Percentiles rank a stretch among this genome's conserved stretches.
phyloP scores from a whole-genome alignment of 2,329 filamentous ascomycete species.

The Drechmeria coniospora region DNA sequence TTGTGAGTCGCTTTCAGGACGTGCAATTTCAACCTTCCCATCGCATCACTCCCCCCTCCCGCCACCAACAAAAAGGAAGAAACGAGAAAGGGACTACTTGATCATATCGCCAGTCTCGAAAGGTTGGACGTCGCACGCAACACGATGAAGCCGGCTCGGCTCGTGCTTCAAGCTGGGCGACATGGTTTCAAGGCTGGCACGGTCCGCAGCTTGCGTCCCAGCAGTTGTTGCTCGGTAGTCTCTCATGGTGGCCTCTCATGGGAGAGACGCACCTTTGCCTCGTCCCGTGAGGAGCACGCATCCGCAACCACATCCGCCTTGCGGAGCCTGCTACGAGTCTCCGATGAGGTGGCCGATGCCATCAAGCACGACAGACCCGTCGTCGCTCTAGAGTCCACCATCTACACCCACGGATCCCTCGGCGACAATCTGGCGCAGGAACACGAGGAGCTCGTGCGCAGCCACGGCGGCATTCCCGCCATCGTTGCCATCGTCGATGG shows the following conservation, averaged over 20 bases:
- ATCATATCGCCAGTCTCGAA: no score
- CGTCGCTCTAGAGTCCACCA: constrained; percentile 87
- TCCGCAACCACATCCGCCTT: constrained; percentile 1
- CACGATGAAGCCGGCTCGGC: constrained; percentile 4
- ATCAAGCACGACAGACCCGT: constrained; percentile 62
- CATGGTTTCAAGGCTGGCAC: neutral
- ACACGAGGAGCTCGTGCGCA: constrained; percentile 68
- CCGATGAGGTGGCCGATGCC: constrained; percentile 70
- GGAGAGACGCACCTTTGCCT: neutral
- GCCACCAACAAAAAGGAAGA: no score
- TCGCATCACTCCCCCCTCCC: no score
- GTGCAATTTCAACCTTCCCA: no score
- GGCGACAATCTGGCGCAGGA: constrained; percentile 60
- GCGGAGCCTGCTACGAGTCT: constrained; percentile 45
- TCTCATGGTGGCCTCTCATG: neutral
- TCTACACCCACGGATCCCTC: constrained; percentile 87
- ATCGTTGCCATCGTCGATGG: constrained; percentile 83
- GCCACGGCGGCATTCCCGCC: constrained; percentile 70
- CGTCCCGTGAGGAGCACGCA: no score
- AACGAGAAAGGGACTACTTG: no score
- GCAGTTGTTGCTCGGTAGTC: neutral
- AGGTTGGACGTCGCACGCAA: neutral
- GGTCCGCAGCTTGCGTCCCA: neutral
- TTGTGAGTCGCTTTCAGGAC: no score
- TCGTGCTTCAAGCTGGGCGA: constrained; percentile 1